phyloP scores from a whole-genome alignment of 192 early-diverging fungal genomes.

The Mortierella antarctica region DNA sequence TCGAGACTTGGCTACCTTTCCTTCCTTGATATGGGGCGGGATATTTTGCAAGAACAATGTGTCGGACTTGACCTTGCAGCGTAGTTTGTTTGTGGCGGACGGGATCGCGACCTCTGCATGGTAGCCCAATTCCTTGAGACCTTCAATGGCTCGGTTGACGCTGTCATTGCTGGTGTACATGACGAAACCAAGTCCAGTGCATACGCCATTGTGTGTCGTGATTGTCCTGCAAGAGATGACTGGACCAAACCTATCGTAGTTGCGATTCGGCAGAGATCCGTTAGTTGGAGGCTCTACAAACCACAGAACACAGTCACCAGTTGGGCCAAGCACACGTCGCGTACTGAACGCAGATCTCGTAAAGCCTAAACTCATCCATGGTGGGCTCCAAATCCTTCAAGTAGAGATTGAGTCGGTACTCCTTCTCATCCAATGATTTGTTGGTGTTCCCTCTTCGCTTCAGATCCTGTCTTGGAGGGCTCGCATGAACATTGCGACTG shows the following conservation, averaged over 20 bases:
- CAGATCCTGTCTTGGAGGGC: conserved; percentile 21
- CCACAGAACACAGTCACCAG: not conserved
- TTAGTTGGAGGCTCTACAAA: not conserved
- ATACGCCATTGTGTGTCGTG: conserved; percentile 32
- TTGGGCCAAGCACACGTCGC: not conserved
- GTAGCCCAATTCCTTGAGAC: conserved; percentile 34
- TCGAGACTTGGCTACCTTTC: conserved; percentile 17
- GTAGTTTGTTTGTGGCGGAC: conserved; percentile 46
- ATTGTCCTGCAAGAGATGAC: conserved; percentile 51
- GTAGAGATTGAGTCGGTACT: conserved; percentile 42
- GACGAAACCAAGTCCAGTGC: conserved; percentile 45
- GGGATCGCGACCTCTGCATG: conserved; percentile 44
- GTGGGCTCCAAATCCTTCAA: conserved; percentile 42
- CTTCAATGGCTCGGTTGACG: conserved; percentile 24
- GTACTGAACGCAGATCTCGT: conserved; percentile 45
- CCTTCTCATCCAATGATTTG: conserved; percentile 35
- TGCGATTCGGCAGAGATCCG: not conserved
- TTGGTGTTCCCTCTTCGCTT: conserved; percentile 47
- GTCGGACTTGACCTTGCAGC: conserved; percentile 42
- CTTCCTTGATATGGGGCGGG: conserved; percentile 33
- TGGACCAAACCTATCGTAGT: conserved; percentile 28
- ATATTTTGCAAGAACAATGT: conserved; percentile 49
- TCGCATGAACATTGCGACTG: not conserved
- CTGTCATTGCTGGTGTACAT: conserved; percentile 43
- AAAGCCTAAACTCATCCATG: conserved; percentile 44